These are phyloP conservation scores for Microcyclosporella mali DNA, from an alignment of 2,329 filamentous ascomycete species.

Conservation along the genomic window DNA sequence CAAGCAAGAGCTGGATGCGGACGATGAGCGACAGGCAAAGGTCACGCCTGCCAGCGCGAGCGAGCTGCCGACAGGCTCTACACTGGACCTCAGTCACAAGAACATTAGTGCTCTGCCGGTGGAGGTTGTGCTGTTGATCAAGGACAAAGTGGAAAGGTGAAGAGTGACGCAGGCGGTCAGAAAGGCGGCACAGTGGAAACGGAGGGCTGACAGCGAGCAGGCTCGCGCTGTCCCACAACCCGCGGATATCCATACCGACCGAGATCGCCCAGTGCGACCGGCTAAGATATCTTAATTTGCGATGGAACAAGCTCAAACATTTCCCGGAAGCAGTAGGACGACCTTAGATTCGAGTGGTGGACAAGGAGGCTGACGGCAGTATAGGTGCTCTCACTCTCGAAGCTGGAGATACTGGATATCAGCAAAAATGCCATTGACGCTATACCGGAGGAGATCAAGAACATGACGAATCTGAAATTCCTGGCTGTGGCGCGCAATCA, in stretches of 20 bases:
- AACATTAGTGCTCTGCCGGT: slow-evolving; percentile 65
- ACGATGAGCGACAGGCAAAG: slow-evolving; percentile 30
- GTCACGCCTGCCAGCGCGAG: slow-evolving; percentile 21
- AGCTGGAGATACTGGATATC: slow-evolving; percentile 87
- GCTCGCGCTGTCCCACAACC: slow-evolving; percentile 76
- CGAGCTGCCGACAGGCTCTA: slow-evolving; percentile 55
- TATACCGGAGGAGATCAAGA: slow-evolving; percentile 72
- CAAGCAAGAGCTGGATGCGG: slow-evolving; percentile 29
- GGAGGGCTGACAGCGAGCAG: slow-evolving; percentile 39
- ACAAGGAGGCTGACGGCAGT: slow-evolving; percentile 2
- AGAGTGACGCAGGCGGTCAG: slow-evolving; percentile 2
- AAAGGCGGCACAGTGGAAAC: slow-evolving; percentile 1
- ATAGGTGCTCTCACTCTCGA: slow-evolving; percentile 77
- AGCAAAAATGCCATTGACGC: slow-evolving; percentile 77
- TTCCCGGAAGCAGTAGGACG: slow-evolving; percentile 58
- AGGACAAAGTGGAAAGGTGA: slow-evolving; percentile 65
- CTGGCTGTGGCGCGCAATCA: slow-evolving; percentile 81
- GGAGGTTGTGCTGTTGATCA: slow-evolving; percentile 69
- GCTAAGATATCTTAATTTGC: slow-evolving; percentile 71
- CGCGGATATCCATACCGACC: slow-evolving; percentile 60
- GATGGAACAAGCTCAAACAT: slow-evolving; percentile 66
- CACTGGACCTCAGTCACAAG: slow-evolving; percentile 71
- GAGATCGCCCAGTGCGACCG: slow-evolving; percentile 71
- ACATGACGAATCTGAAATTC: slow-evolving; percentile 79
- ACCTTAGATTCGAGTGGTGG: background rate